Conservation (phyloP, 306 rosid genomes). For the Quercus parvula region DNA sequence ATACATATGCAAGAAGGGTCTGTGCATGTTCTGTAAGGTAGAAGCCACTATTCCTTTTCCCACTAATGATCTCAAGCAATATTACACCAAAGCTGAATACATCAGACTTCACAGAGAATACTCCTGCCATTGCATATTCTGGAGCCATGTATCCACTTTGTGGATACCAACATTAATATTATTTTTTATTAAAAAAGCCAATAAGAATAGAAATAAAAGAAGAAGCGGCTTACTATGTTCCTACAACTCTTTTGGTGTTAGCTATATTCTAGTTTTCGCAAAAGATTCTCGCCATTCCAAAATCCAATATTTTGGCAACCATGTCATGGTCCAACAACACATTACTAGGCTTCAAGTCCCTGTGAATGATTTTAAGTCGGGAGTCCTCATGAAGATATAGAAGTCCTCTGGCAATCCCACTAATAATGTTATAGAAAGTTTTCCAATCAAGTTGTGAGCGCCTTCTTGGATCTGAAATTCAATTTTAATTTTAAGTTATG, state of each 20-base stretch:
- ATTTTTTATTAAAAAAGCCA: no score
- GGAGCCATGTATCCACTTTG: constrained; percentile 61
- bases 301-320: constrained; percentile 52
- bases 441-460: constrained; percentile 43
- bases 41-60: constrained; percentile 43
- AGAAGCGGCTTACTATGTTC: constrained; percentile 42
- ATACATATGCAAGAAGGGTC: constrained; percentile 48
- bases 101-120: constrained; percentile 55
- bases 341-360: constrained; percentile 59
- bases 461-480: constrained; percentile 31
- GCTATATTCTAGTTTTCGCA: constrained; percentile 39
- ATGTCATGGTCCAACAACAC: constrained; percentile 46
- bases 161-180: not conserved
- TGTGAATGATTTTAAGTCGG: constrained; percentile 47
- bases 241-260: constrained; percentile 54
- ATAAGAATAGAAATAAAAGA: not conserved
- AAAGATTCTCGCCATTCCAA: constrained; percentile 59
- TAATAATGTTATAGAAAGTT: constrained; percentile 32
- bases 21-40: constrained; percentile 33
- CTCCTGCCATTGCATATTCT: constrained; percentile 56
- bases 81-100: constrained; percentile 57
- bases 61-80: constrained; percentile 48
- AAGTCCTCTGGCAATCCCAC: constrained; percentile 49
- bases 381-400: constrained; percentile 60
- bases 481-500: not conserved